Conservation (phyloP, 2,329 filamentous ascomycete species). For the Phialophora macrospora region DNA sequence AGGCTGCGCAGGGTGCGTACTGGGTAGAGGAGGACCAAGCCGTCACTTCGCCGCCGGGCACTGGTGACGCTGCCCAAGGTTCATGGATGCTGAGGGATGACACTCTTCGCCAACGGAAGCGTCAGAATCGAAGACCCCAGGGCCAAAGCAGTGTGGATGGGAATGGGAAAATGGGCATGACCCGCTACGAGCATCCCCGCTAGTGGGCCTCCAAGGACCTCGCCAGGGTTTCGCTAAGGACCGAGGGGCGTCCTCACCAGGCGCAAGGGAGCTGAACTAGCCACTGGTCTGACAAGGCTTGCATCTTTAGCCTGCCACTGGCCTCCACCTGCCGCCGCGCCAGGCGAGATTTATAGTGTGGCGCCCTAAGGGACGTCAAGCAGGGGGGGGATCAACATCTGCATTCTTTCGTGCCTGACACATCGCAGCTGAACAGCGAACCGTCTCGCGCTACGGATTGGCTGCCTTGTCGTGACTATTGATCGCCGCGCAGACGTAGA, state of each 20-base stretch:
- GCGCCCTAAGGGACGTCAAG: slow-evolving; percentile 25
- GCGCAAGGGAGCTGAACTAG: slow-evolving; percentile 26
- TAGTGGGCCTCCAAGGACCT: slow-evolving; percentile 9
- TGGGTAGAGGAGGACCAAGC: slow-evolving; percentile 12
- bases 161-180: slow-evolving; percentile 16
- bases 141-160: slow-evolving; percentile 27
- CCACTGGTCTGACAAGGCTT: slow-evolving; percentile 36
- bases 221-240: slow-evolving; percentile 23
- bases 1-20: neutral
- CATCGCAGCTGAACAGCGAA: slow-evolving; percentile 13
- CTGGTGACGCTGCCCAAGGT: slow-evolving; percentile 26
- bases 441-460: slow-evolving; percentile 10
- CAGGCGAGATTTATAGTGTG: slow-evolving; percentile 39
- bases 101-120: slow-evolving; percentile 16
- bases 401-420: slow-evolving; percentile 7
- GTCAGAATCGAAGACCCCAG: slow-evolving; percentile 2
- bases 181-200: slow-evolving; percentile 18
- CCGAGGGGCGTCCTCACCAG: slow-evolving; percentile 10
- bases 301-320: slow-evolving; percentile 25
- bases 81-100: slow-evolving; percentile 31
- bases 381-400: slow-evolving; percentile 16
- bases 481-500: slow-evolving; percentile 2
- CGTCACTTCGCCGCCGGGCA: slow-evolving; percentile 14
- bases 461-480: slow-evolving; percentile 21
- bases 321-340: slow-evolving; percentile 32